Evolutionary conservation across 2,329 filamentous ascomycete genomes (phyloP).

Genomic region (Lecanicillium sp.): DNA sequence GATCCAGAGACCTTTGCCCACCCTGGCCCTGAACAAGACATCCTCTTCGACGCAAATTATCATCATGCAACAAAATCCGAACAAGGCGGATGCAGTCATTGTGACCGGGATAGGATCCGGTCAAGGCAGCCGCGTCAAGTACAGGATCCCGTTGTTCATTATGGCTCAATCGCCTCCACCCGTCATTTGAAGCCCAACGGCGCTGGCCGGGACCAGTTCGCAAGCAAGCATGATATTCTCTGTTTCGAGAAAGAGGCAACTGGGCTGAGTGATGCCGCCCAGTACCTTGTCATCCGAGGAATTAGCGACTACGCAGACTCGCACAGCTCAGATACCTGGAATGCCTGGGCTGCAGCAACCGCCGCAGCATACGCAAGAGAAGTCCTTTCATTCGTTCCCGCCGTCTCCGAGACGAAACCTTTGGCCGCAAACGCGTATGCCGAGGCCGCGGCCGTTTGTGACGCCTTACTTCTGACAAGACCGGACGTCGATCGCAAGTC

Average conservation of each 20-base stretch:
- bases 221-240: background rate
- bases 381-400: constrained; percentile 10
- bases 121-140: too few relatives aligned
- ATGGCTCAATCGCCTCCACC: background rate
- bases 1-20: background rate
- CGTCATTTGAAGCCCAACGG: background rate
- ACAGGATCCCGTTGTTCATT: too few relatives aligned
- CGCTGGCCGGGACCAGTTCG: background rate
- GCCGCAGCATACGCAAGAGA: constrained; percentile 22
- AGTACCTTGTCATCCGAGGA: constrained; percentile 26
- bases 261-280: constrained; percentile 16
- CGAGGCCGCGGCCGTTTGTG: constrained; percentile 17
- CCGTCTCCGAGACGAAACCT: constrained; percentile 12
- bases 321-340: constrained; percentile 30
- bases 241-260: constrained; percentile 24
- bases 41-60: too few relatives aligned
- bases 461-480: constrained; percentile 20
- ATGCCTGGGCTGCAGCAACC: constrained; percentile 25
- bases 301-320: constrained; percentile 32
- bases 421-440: constrained; percentile 15
- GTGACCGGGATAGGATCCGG: too few relatives aligned
- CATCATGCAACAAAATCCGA: too few relatives aligned
- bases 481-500: constrained; percentile 21
- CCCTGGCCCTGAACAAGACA: background rate
- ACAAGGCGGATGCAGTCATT: too few relatives aligned